phyloP scores from a whole-genome alignment of 2,329 filamentous ascomycete species.

The Penicillium hordei region DNA sequence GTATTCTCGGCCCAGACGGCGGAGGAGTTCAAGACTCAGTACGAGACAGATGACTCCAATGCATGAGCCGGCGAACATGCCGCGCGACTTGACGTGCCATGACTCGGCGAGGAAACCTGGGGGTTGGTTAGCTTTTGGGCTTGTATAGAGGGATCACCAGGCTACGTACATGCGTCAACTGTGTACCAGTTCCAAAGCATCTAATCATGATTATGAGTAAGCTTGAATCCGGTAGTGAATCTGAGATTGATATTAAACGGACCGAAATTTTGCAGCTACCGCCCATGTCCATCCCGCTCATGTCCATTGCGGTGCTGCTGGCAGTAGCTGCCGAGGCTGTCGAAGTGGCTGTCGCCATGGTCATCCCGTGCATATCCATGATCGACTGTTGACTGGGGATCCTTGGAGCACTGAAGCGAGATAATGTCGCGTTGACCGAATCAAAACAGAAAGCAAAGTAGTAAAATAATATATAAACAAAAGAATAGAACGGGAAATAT shows the following conservation, averaged over 20 bases:
- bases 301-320: not conserved
- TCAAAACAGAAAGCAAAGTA: not conserved
- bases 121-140: not conserved
- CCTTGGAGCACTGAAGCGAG: too few relatives aligned
- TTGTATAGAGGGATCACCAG: not conserved
- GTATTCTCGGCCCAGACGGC: constrained; percentile 69
- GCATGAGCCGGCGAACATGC: constrained; percentile 77
- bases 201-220: constrained; percentile 2
- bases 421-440: not conserved
- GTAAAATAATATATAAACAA: not conserved
- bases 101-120: constrained; percentile 64
- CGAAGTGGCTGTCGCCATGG: not conserved
- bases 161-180: constrained; percentile 21
- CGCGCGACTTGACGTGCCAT: constrained; percentile 69
- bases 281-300: constrained; percentile 1
- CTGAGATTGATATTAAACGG: not conserved
- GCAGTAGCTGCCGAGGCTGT: not conserved
- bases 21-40: constrained; percentile 69
- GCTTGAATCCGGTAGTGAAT: not conserved
- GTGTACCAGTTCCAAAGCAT: constrained; percentile 30
- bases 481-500: not conserved
- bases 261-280: constrained; percentile 6
- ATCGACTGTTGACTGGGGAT: not conserved
- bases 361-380: constrained; percentile 6
- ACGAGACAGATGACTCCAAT: constrained; percentile 76